phyloP scores from a whole-genome alignment of 2,329 filamentous ascomycete species.

The Cladosporium cucumerinum region DNA sequence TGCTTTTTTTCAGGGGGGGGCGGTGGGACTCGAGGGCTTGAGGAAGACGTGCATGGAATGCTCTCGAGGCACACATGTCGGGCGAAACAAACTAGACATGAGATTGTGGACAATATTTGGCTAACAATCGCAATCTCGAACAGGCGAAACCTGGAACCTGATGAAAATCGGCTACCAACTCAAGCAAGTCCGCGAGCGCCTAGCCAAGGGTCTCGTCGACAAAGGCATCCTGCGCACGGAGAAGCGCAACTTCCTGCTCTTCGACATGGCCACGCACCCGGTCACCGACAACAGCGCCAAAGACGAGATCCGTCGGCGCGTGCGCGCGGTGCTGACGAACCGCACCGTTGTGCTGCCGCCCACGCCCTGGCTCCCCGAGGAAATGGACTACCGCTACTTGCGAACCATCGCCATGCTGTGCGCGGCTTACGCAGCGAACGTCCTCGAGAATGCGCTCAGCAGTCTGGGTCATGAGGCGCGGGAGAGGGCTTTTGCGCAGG shows the following conservation, averaged over 20 bases:
- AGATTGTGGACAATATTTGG: no score
- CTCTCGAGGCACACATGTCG: no score
- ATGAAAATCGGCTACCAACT: slow-evolving; percentile 99
- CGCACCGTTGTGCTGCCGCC: slow-evolving; percentile 85
- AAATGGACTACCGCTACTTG: slow-evolving; percentile 88
- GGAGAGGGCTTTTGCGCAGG: slow-evolving; percentile 93
- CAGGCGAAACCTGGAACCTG: slow-evolving; percentile 98
- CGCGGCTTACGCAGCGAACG: slow-evolving; percentile 95
- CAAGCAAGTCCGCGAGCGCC: slow-evolving; percentile 95
- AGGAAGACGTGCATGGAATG: background rate
- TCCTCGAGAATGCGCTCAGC: slow-evolving; percentile 94
- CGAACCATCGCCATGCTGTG: slow-evolving; percentile 95
- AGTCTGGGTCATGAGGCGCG: slow-evolving; percentile 90
- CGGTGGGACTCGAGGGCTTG: background rate
- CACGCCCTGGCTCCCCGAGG: slow-evolving; percentile 87
- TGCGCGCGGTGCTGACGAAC: slow-evolving; percentile 87
- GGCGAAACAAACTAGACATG: no score
- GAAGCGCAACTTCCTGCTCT: slow-evolving; percentile 98
- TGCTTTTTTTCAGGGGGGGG: background rate
- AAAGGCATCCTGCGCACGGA: slow-evolving; percentile 98
- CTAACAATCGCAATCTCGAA: slow-evolving; percentile 24
- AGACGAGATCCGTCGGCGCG: slow-evolving; percentile 90
- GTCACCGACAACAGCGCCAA: slow-evolving; percentile 95
- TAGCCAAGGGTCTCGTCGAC: slow-evolving; percentile 96
- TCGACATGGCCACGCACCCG: slow-evolving; percentile 99